phyloP scores from a whole-genome alignment of 192 early-diverging fungal genomes.

The Geranomyces variabilis region DNA sequence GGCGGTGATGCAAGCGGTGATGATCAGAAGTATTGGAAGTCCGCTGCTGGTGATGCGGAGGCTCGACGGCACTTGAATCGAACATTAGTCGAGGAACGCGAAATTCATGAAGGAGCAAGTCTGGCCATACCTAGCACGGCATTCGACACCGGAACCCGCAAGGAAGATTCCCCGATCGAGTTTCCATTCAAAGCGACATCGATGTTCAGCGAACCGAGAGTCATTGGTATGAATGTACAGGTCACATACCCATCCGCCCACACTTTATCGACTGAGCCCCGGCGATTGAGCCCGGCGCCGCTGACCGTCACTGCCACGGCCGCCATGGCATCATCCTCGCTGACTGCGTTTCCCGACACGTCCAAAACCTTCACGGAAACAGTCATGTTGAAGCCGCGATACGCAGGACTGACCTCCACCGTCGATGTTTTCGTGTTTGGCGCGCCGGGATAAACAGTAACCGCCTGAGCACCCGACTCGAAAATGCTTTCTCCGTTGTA shows the following conservation, averaged over 20 bases:
- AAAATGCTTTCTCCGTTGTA: slow-evolving; percentile 5
- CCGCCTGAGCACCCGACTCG: not conserved
- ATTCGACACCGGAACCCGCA: not conserved
- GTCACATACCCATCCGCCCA: not conserved
- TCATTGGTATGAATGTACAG: not conserved
- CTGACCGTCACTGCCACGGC: too few relatives aligned
- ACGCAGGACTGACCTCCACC: not conserved
- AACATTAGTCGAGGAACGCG: too few relatives aligned
- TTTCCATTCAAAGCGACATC: not conserved
- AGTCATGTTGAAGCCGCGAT: not conserved
- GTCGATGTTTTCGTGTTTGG: not conserved
- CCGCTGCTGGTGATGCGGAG: slow-evolving; percentile 1
- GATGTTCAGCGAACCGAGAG: not conserved
- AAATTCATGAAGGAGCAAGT: too few relatives aligned
- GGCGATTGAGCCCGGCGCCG: too few relatives aligned
- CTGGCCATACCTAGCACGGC: not conserved
- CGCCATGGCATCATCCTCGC: not conserved
- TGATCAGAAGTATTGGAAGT: not conserved
- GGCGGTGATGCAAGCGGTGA: not conserved
- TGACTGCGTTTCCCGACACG: not conserved
- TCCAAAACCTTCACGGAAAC: not conserved
- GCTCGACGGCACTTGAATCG: not conserved
- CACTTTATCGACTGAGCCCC: not conserved
- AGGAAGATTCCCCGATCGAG: not conserved
- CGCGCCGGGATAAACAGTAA: not conserved